These are phyloP conservation scores for Epichloe sp. DNA, from an alignment of 2,329 filamentous ascomycete genomes.

Conservation along the genomic window DNA sequence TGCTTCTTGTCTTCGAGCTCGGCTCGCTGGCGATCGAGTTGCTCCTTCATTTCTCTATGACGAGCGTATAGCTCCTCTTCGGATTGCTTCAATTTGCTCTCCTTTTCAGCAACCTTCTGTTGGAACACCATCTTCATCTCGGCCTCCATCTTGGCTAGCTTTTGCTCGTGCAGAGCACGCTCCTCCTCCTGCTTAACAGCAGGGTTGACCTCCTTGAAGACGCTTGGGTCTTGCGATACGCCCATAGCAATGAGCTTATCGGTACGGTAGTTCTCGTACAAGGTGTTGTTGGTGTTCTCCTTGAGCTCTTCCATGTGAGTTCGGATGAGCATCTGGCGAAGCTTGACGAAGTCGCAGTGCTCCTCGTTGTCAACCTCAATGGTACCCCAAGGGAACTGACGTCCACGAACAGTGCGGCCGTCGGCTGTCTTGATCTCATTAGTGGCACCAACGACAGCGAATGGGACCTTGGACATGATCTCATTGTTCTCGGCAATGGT, in stretches of 20 bases:
- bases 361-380: constrained; percentile 99
- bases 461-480: constrained; percentile 99
- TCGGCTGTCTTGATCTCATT: constrained; percentile 84
- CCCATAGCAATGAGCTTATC: constrained; percentile 99
- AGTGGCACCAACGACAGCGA: constrained; percentile 94
- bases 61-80: constrained; percentile 97
- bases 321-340: constrained; percentile 98
- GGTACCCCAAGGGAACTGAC: constrained; percentile 93
- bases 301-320: constrained; percentile 99
- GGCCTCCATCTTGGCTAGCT: constrained; percentile 99
- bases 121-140: constrained; percentile 99
- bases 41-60: constrained; percentile 99
- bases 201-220: constrained; percentile 99
- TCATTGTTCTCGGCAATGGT: constrained; percentile 99
- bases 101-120: constrained; percentile 98
- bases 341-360: constrained; percentile 99
- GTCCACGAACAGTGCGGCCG: constrained; percentile 89
- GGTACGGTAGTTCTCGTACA: constrained; percentile 99
- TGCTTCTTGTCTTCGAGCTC: constrained; percentile 98
- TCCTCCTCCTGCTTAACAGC: constrained; percentile 99
- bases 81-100: constrained; percentile 98
- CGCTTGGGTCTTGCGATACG: constrained; percentile 93
- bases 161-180: constrained; percentile 94
- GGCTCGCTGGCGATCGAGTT: constrained; percentile 84
- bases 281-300: constrained; percentile 97